Evolutionary conservation across 2,329 filamentous ascomycete species (phyloP).

Genomic region (Didymosphaeria variabile): DNA sequence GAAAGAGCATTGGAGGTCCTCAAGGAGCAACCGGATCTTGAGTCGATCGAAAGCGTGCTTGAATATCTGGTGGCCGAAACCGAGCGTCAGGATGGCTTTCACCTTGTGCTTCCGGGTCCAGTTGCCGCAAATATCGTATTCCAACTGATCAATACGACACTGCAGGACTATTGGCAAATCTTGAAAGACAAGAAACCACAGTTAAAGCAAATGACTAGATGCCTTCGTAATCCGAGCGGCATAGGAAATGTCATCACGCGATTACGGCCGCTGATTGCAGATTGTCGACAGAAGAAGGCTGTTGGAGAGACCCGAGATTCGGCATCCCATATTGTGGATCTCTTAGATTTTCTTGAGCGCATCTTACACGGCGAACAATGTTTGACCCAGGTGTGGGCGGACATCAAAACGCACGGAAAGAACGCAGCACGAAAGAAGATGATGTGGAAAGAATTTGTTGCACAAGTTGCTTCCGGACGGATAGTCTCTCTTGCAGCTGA

Average conservation of each 20-base stretch:
- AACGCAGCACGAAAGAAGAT: conserved; percentile 59
- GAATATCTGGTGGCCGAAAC: conserved; percentile 57
- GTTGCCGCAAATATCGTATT: conserved; percentile 78
- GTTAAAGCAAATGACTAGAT: conserved; percentile 63
- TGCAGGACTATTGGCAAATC: conserved; percentile 82
- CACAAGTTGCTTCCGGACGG: conserved; percentile 67
- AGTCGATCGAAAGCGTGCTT: conserved; percentile 63
- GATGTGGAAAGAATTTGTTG: conserved; percentile 71
- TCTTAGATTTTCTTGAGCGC: conserved; percentile 54
- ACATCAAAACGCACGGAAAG: conserved; percentile 52
- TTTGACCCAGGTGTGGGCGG: conserved; percentile 55
- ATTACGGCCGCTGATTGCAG: conserved; percentile 66
- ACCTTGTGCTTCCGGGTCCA: conserved; percentile 70
- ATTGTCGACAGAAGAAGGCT: conserved; percentile 46
- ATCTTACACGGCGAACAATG: conserved; percentile 57
- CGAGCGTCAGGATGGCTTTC: conserved; percentile 54
- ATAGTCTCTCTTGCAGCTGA: conserved; percentile 67
- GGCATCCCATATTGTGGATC: conserved; percentile 48
- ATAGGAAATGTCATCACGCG: conserved; percentile 79
- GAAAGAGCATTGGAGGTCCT: conserved; percentile 67
- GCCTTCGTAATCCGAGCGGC: conserved; percentile 77
- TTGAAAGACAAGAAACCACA: conserved; percentile 59
- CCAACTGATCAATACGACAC: conserved; percentile 74
- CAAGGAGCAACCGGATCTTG: conserved; percentile 69
- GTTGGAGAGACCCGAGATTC: conserved; percentile 40